A percentile compares a stretch with the other conserved stretches of the same genome.
Conservation (phyloP, 305 asterid species). For the Fraxinus sp. region DNA sequence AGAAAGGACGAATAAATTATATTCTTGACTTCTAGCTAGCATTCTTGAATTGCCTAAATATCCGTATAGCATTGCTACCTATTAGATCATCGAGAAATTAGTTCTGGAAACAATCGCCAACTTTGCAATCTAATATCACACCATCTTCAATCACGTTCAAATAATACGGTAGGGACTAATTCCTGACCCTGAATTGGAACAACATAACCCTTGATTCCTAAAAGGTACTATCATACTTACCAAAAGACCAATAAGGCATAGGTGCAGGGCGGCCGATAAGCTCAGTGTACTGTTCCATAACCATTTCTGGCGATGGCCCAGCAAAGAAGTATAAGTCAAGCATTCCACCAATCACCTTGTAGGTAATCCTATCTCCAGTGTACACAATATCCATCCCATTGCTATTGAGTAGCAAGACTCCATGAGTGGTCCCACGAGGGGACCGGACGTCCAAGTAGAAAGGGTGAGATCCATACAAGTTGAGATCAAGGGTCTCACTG, state of each 20-base stretch:
- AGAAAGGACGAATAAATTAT: background rate
- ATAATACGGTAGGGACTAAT: background rate
- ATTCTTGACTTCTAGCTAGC: background rate
- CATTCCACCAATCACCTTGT: conserved; percentile 77
- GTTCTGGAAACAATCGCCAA: background rate
- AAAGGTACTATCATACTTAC: conserved; percentile 35
- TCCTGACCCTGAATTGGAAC: background rate
- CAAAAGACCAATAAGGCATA: conserved; percentile 94
- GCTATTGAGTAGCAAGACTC: conserved; percentile 73
- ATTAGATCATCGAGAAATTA: background rate
- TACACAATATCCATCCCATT: conserved; percentile 85
- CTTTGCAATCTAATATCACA: background rate
- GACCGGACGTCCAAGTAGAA: conserved; percentile 79
- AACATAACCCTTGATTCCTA: background rate
- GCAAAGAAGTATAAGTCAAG: conserved; percentile 70
- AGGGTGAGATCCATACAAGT: conserved; percentile 83
- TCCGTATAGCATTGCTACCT: background rate
- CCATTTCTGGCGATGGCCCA: conserved; percentile 73
- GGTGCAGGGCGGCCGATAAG: conserved; percentile 89
- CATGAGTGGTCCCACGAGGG: conserved; percentile 63
- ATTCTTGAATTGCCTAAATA: background rate
- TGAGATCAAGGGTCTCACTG: conserved; percentile 53
- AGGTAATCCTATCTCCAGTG: conserved; percentile 67
- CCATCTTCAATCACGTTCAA: background rate
- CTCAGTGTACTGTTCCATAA: conserved; percentile 73